These are phyloP conservation scores for Hygrophorus russula DNA, from an alignment of 768 basidiomycete genomes.

Conservation along the genomic window DNA sequence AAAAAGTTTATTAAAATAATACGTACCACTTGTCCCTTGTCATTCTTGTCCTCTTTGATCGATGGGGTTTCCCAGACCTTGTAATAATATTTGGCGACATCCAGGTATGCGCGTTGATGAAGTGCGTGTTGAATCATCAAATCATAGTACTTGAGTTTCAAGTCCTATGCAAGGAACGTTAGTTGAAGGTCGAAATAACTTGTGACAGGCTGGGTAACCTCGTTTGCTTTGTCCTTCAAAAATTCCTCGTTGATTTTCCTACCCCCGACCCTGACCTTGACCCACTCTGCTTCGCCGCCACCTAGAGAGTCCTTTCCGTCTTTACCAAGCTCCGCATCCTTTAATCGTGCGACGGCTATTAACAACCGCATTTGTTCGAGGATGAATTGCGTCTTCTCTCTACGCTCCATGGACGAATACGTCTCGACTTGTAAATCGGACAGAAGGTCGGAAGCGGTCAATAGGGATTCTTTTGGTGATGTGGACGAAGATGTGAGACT, in stretches of 20 bases:
- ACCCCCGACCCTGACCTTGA: constrained; percentile 82
- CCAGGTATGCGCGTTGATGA: constrained; percentile 75
- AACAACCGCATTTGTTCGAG: constrained; percentile 94
- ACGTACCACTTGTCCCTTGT: constrained; percentile 58
- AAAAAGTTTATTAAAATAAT: background rate
- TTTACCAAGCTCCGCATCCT: constrained; percentile 58
- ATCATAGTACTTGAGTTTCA: constrained; percentile 94
- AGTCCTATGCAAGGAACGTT: constrained; percentile 42
- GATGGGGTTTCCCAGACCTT: constrained; percentile 97
- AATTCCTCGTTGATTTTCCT: constrained; percentile 92
- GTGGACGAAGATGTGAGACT: constrained; percentile 35
- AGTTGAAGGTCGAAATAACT: background rate
- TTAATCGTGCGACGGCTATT: constrained; percentile 62
- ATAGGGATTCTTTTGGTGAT: constrained; percentile 57
- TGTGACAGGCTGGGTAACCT: constrained; percentile 35
- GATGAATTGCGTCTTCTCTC: constrained; percentile 98
- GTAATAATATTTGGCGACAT: constrained; percentile 90
- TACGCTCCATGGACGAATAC: constrained; percentile 95
- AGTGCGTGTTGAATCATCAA: constrained; percentile 94
- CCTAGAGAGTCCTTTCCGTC: constrained; percentile 51
- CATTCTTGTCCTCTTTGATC: constrained; percentile 72
- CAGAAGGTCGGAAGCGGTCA: constrained; percentile 84
- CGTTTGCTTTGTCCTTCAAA: constrained; percentile 78
- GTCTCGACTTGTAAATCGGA: constrained; percentile 97
- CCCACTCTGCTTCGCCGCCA: constrained; percentile 85